A percentile compares a stretch with the other conserved stretches of the same genome.
Conservation (phyloP, 2,329 filamentous ascomycete genomes). For the Scedosporium aurantiacum region DNA sequence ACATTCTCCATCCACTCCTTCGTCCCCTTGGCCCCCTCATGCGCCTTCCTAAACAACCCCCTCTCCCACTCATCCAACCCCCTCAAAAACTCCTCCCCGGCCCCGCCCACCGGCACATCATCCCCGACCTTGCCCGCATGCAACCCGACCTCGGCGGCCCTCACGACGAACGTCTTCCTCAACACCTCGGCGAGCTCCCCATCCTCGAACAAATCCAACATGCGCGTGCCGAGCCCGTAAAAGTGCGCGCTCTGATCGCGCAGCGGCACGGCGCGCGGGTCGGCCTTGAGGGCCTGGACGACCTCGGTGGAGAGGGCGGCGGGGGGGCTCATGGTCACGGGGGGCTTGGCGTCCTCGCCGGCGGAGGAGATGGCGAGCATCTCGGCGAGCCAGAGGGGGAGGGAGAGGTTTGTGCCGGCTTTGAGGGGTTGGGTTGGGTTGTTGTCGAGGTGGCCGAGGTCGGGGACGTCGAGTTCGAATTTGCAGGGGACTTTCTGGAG, state of each 20-base stretch:
- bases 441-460: conserved; percentile 81
- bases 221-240: conserved; percentile 72
- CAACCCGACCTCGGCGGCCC: conserved; percentile 74
- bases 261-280: conserved; percentile 74
- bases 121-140: conserved; percentile 78
- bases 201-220: conserved; percentile 87
- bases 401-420: conserved; percentile 64
- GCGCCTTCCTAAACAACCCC: conserved; percentile 59
- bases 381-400: conserved; percentile 90
- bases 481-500: conserved; percentile 85
- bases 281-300: conserved; percentile 80
- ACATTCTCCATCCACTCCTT: conserved; percentile 60
- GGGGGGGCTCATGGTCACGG: conserved; percentile 74
- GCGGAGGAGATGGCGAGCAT: conserved; percentile 68
- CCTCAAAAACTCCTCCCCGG: conserved; percentile 63
- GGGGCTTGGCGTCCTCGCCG: conserved; percentile 37
- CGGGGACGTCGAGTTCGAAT: conserved; percentile 80
- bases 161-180: conserved; percentile 66
- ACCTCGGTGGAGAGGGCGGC: conserved; percentile 66
- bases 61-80: conserved; percentile 88
- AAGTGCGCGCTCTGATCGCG: conserved; percentile 78
- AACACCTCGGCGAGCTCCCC: conserved; percentile 62
- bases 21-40: conserved; percentile 60
- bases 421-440: conserved; percentile 63
- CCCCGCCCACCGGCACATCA: conserved; percentile 44